Base-by-base conservation (phyloP, 2,329 filamentous ascomycete species). In the Hansfordia pulvinata region DNA sequence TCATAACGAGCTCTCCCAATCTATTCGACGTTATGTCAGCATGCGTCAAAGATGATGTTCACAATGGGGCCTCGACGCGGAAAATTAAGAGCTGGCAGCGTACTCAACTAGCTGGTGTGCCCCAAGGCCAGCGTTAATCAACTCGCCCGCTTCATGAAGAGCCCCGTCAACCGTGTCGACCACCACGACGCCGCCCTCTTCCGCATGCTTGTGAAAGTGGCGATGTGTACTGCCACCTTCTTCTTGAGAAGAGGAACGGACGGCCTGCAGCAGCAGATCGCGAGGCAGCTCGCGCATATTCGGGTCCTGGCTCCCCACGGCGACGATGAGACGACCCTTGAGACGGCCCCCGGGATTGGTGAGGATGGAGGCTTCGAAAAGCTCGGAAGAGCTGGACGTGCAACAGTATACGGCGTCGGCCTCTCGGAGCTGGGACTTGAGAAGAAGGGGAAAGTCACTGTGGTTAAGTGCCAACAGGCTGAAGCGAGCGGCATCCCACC, bases 391-490 rank as follows among this genome's bases (percentile, higher is more conserved):
- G 1, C 75, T 78, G 0, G 86, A 83, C 2, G 85, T 93, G 37
- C 83, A 93, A 54, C 83, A 88, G 54, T 93, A 90, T 19, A 96
- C 79, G 8, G 81, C 77, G 41, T 90, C 82, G 1, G 81, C 71
- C 7, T 69, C 69, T 19, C 72, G 60, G 26, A 94, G 60, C 26
- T 83, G 70, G 19, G 78, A 69, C 41, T 77, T 76, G 19, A 85
- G 52, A 12, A 90, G 56, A 2, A 82, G 52, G 6, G 59, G 50
- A 41, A 64, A 74, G 40, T 74, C 86, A 30, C 67, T 71, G 37
- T 88, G 88, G 2, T 67, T 62, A 0, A 74, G 75, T 5, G 81
- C 86, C 25, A 76, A 40, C 12, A 74, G 51, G 17, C 69, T 69
- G 41, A 90, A 86, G 38, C 82, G 76, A 15, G 75, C 62, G 20